Evolutionary conservation across 257 asterid genomes (phyloP).

Genomic region (Nicotiana noctiflora): DNA sequence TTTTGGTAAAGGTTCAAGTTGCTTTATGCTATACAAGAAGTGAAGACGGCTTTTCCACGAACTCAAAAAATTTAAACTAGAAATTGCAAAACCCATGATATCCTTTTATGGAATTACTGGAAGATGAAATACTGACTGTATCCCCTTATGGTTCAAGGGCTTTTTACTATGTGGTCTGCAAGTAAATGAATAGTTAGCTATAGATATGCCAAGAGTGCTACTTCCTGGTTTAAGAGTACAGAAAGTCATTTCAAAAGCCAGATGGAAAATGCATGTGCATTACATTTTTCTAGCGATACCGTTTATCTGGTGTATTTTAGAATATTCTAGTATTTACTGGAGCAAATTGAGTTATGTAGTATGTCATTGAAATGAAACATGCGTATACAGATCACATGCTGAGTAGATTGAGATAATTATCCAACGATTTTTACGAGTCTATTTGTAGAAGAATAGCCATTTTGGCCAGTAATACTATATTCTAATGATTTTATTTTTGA

Average conservation of each 20-base stretch:
- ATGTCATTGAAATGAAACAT: neutral
- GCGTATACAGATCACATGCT: neutral
- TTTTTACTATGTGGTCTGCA: neutral
- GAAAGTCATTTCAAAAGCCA: neutral
- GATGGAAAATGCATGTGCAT: neutral
- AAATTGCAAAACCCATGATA: neutral
- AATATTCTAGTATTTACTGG: neutral
- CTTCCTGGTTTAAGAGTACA: neutral
- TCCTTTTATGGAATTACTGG: neutral
- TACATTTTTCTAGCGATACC: neutral
- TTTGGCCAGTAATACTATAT: neutral
- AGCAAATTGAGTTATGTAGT: neutral
- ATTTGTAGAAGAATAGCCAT: neutral
- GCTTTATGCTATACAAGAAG: neutral
- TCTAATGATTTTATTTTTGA: constrained; percentile 6
- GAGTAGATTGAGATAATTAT: neutral
- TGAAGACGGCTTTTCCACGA: neutral
- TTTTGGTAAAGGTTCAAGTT: neutral
- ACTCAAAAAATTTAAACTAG: neutral
- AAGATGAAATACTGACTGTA: neutral
- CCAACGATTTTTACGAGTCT: neutral
- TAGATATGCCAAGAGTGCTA: constrained; percentile 3
- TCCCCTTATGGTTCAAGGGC: neutral
- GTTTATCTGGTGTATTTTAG: neutral
- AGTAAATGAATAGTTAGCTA: neutral